phyloP scores from a whole-genome alignment of 2,329 filamentous ascomycete species.

The Nemania bipapillata region DNA sequence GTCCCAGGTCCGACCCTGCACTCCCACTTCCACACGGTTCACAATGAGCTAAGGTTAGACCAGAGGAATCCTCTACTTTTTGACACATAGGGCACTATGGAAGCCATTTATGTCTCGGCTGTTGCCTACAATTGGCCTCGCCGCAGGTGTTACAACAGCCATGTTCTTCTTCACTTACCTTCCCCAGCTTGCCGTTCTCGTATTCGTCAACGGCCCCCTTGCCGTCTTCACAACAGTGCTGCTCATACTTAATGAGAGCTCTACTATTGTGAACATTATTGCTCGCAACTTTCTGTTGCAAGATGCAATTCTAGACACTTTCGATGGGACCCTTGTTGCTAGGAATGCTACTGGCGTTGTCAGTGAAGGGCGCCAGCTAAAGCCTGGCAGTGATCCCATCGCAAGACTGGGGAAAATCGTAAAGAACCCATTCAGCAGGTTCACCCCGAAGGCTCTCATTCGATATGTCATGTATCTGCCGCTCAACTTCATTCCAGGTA shows the following conservation, averaged over 20 bases:
- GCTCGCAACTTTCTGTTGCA: slow-evolving; percentile 79
- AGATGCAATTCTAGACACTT: slow-evolving; percentile 86
- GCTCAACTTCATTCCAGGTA: slow-evolving; percentile 85
- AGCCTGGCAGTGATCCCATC: slow-evolving; percentile 68
- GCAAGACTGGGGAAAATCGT: slow-evolving; percentile 66
- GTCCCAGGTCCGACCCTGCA: background rate
- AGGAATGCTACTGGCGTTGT: slow-evolving; percentile 70
- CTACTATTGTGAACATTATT: slow-evolving; percentile 66
- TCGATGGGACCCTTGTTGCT: slow-evolving; percentile 76
- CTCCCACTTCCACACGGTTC: background rate
- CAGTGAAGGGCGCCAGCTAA: slow-evolving; percentile 77
- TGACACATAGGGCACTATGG: slow-evolving; percentile 67
- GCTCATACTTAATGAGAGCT: slow-evolving; percentile 72
- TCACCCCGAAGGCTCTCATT: slow-evolving; percentile 72
- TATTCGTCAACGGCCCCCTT: slow-evolving; percentile 85
- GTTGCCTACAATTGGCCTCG: slow-evolving; percentile 73
- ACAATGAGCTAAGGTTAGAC: slow-evolving; percentile 28
- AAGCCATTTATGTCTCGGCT: slow-evolving; percentile 67
- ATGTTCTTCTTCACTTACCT: slow-evolving; percentile 92
- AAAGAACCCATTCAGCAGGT: slow-evolving; percentile 67
- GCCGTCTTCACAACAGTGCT: slow-evolving; percentile 78
- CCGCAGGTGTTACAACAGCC: slow-evolving; percentile 74
- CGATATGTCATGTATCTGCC: slow-evolving; percentile 87
- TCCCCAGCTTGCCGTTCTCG: slow-evolving; percentile 83
- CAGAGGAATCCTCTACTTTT: slow-evolving; percentile 69